A percentile compares a stretch with the other conserved stretches of the same genome.
phyloP scores from a whole-genome alignment of 768 basidiomycete genomes.

The Kwoniella dendrophila region DNA sequence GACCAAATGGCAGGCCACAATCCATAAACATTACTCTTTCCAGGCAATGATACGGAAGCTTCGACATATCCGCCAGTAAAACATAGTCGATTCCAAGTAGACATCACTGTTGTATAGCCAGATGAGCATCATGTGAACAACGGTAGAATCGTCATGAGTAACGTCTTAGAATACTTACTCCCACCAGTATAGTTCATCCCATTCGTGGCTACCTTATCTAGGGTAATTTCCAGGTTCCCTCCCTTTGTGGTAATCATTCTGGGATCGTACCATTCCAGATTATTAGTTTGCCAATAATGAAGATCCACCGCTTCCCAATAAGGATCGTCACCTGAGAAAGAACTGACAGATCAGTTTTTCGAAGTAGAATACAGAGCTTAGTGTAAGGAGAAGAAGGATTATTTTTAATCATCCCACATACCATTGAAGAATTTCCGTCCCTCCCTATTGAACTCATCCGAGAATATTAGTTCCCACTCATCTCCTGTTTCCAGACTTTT shows the following conservation, averaged over 20 bases:
- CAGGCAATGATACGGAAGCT: conserved; percentile 50
- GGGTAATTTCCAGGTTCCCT: conserved; percentile 53
- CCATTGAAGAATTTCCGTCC: conserved; percentile 57
- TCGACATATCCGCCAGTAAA: conserved; percentile 50
- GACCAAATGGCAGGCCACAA: conserved; percentile 55
- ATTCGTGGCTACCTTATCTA: conserved; percentile 42
- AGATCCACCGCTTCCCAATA: conserved; percentile 61
- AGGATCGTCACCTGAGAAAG: conserved; percentile 59
- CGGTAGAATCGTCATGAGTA: not conserved
- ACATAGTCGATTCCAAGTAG: conserved; percentile 54
- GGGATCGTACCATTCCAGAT: conserved; percentile 57
- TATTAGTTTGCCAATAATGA: conserved; percentile 57
- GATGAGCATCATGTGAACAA: not conserved
- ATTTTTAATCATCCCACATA: too few relatives aligned
- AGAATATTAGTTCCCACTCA: conserved; percentile 80
- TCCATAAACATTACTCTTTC: conserved; percentile 51
- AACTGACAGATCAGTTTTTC: too few relatives aligned
- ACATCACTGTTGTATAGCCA: conserved; percentile 38
- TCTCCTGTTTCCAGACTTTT: conserved; percentile 74
- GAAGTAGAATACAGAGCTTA: too few relatives aligned
- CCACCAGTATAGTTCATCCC: conserved; percentile 48
- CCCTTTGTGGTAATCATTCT: conserved; percentile 54
- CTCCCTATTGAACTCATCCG: conserved; percentile 76
- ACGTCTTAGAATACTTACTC: conserved; percentile 25
- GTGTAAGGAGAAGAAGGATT: too few relatives aligned